A percentile compares a stretch with the other conserved stretches of the same genome.
phyloP scores from a whole-genome alignment of 2,329 filamentous ascomycete species.

The Fusarium annulatum region DNA sequence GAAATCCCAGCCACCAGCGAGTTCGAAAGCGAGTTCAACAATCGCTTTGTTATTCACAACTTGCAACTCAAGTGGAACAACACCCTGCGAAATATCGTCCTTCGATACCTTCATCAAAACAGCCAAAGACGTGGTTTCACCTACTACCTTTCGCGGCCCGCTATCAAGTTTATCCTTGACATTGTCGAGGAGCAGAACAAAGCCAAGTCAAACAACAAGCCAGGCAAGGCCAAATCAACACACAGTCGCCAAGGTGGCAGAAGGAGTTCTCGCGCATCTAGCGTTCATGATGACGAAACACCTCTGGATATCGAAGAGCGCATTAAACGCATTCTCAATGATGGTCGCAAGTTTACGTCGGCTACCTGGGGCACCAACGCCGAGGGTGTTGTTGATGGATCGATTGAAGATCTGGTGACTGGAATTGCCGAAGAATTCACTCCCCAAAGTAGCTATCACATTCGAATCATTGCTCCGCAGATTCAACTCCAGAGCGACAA shows the following conservation, averaged over 20 bases:
- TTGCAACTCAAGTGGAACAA: constrained; percentile 99
- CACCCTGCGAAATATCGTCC: constrained; percentile 90
- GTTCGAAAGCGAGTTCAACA: constrained; percentile 95
- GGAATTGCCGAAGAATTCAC: constrained; percentile 90
- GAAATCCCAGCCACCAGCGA: constrained; percentile 79
- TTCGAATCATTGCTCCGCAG: constrained; percentile 94
- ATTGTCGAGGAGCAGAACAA: constrained; percentile 95
- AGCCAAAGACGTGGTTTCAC: constrained; percentile 95
- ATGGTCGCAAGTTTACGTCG: constrained; percentile 81
- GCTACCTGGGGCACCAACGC: constrained; percentile 48
- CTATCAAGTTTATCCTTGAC: constrained; percentile 97
- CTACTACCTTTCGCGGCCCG: constrained; percentile 95
- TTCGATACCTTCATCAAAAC: constrained; percentile 97
- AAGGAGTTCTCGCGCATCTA: constrained; percentile 53
- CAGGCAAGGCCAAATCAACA: constrained; percentile 46
- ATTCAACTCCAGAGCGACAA: constrained; percentile 99
- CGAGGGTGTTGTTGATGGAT: constrained; percentile 51
- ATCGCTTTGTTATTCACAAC: constrained; percentile 98
- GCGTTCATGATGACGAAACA: constrained; percentile 65
- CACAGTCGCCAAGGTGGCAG: constrained; percentile 43
- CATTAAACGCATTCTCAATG: constrained; percentile 85
- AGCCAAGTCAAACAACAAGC: constrained; percentile 61
- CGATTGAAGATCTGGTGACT: constrained; percentile 72
- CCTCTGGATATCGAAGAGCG: constrained; percentile 79
- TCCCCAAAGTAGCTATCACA: constrained; percentile 92